Conservation (phyloP, 2,329 filamentous ascomycete species). For the Colletotrichum simmondsii region DNA sequence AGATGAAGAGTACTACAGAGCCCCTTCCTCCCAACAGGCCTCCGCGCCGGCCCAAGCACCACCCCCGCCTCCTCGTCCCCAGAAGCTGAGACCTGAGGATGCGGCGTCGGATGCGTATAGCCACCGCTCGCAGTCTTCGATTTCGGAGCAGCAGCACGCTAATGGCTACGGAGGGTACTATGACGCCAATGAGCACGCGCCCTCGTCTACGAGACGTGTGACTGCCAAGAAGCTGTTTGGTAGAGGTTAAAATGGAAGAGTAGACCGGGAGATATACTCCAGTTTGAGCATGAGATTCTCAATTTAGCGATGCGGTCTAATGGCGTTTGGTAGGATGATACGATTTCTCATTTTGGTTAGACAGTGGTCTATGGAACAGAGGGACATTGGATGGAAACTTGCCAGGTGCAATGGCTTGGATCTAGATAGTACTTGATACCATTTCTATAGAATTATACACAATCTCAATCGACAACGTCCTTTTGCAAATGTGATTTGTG, state of each 20-base stretch:
- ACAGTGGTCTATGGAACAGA: not conserved
- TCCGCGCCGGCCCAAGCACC: slow-evolving; percentile 36
- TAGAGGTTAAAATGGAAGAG: slow-evolving; percentile 9
- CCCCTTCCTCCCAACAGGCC: slow-evolving; percentile 27
- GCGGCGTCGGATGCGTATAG: slow-evolving; percentile 12
- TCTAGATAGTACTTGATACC: not conserved
- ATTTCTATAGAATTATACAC: not conserved
- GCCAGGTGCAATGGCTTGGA: not conserved
- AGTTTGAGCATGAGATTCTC: not conserved
- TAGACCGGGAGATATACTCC: too few relatives aligned
- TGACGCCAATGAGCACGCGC: slow-evolving; percentile 15
- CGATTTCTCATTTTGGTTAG: not conserved
- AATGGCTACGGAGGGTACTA: slow-evolving; percentile 29
- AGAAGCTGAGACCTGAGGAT: slow-evolving; percentile 44
- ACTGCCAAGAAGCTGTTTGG: slow-evolving; percentile 36
- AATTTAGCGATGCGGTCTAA: not conserved
- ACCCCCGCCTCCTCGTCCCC: slow-evolving; percentile 46
- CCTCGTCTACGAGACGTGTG: slow-evolving; percentile 22
- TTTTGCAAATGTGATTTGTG: too few relatives aligned
- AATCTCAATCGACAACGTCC: not conserved
- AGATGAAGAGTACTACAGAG: slow-evolving; percentile 37
- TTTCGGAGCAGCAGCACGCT: slow-evolving; percentile 17
- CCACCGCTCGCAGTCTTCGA: slow-evolving; percentile 14
- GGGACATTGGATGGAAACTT: not conserved
- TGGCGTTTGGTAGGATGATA: not conserved